Evolutionary conservation across 257 asterid genomes (phyloP), one percentile per base, ranked within the genome.

Genomic region (Nicotiana attenuata): DNA sequence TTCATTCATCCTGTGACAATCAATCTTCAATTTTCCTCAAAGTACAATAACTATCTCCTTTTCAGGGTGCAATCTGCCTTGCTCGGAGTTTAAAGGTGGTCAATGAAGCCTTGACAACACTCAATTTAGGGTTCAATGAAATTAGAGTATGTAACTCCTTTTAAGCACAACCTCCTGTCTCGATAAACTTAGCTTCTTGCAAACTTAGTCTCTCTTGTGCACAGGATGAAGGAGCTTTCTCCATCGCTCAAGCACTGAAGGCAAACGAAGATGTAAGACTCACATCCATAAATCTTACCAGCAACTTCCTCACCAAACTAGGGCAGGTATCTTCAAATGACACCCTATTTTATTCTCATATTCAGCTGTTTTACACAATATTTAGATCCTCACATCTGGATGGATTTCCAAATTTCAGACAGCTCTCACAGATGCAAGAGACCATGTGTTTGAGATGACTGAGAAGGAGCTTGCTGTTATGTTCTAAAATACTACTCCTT

Each of bases 31-130:
- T 75, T 15, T 50, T 17, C 80, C 63, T 75, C 10, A 0, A 69
- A 50, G 80, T 50, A 75, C 26, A 50, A 41, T 75, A 50, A 75
- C 63, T 16, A 26, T 38, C 14, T 85, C n/a, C 47, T 82, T 63
- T 85, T n/a, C 88, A 96, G 99, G 98, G 98, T 61, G 94, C 94
- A 61, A 81, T 91, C 59, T 89, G 89, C 89, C 87, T 96, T 81
- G 99, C 99, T 82, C 98, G 92, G 63, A 94, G 99, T 90, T 90
- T 96, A 87, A 96, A 89, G 86, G 95, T 94, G 79, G 97, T 96
- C 16, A 96, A 96, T 83, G 99, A 96, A 87, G 89, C 95, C 75
- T 89, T 96, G 88, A 86, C 88, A 3, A 90, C 94, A 20, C 96
- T 96, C 67, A 93, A 96, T 87, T 96, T 96, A 64, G 99, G 99